Conservation (phyloP, 208 protist genomes). For the Kentomonas sorsogonicus region DNA sequence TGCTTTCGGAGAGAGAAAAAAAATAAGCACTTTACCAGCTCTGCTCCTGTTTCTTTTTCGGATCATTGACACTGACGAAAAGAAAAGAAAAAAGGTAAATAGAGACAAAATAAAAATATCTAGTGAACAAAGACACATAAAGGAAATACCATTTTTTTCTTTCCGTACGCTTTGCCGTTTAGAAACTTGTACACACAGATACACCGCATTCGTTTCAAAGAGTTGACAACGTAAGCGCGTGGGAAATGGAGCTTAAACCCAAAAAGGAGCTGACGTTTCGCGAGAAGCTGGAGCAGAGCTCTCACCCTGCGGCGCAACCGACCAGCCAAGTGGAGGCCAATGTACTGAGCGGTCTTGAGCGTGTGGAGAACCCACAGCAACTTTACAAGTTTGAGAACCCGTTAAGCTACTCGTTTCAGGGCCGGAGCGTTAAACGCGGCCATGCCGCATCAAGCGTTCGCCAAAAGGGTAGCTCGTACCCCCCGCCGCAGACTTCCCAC, state of each 20-base stretch:
- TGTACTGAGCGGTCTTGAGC: constrained; percentile 67
- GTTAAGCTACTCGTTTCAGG: constrained; percentile 46
- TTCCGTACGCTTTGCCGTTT: too few species aligned
- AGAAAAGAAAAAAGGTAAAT: constrained; percentile 8
- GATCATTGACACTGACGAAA: neutral
- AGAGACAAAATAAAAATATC: constrained; percentile 1
- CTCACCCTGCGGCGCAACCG: constrained; percentile 29
- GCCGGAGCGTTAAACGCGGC: constrained; percentile 16
- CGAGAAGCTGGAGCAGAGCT: constrained; percentile 45
- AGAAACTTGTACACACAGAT: too few species aligned
- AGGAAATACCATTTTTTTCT: neutral
- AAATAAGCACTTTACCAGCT: neutral
- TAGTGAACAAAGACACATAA: too few species aligned
- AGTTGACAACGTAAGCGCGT: neutral
- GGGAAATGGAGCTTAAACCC: constrained; percentile 5
- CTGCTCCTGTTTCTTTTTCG: constrained; percentile 5
- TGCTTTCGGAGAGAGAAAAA: too few species aligned
- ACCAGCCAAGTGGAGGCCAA: constrained; percentile 60
- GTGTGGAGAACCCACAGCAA: constrained; percentile 35
- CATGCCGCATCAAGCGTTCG: constrained; percentile 18
- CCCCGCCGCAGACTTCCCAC: neutral
- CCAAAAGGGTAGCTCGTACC: neutral
- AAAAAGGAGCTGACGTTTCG: constrained; percentile 17
- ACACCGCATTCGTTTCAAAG: too few species aligned
- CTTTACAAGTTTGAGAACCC: constrained; percentile 84